Evolutionary conservation across 75 land plant species (phyloP), one percentile per base, ranked within the genome.

Genomic region (Selaginella moellendorffii): DNA sequence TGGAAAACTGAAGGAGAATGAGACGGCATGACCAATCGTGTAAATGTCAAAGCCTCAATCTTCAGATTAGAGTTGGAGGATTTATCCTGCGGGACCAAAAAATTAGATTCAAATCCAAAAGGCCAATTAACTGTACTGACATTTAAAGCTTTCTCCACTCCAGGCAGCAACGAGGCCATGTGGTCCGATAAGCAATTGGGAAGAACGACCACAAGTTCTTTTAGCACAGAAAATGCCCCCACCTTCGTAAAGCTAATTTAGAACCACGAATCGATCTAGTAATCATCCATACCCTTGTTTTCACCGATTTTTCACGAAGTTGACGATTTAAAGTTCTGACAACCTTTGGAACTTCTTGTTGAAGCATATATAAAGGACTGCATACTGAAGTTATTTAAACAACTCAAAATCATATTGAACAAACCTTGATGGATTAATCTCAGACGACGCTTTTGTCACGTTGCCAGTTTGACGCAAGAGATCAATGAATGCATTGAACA

Each of bases 191-290:
- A 79, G 67, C 91, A 83, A 28, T 95, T 81, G 21, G 99, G 99
- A 68, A 89, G 82, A 36, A 95, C 99, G 66, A 79, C 76, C 42
- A 95, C 99, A 62, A 95, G 82, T 74, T 95, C 99, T 74, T 89
- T 95, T 74, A 95, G 68, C 10, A 95, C 88, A 31, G 99, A 89
- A 71, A 95, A 95, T 62, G 91, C 96, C 36, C 99, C 99, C 72
- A 95, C 88, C 99, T n/a, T n/a, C n/a, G n/a, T 95, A 85, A 53
- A 74, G 8, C 63, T 1, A 53, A 10, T 1, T 9, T 54, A 20
- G 1, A 17, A 5, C 23, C 1, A 65, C 30, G 24, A 29, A 71
- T 21, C 24, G 54, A 24, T 30, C 0, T 22, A 58, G 12, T 28
- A 63, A 17, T 29, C 18, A 72, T 9, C 30, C 62, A 68, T 52